Base-by-base conservation (phyloP, 1,284 basidiomycete genomes). In the Ceratobasidium sp. region DNA sequence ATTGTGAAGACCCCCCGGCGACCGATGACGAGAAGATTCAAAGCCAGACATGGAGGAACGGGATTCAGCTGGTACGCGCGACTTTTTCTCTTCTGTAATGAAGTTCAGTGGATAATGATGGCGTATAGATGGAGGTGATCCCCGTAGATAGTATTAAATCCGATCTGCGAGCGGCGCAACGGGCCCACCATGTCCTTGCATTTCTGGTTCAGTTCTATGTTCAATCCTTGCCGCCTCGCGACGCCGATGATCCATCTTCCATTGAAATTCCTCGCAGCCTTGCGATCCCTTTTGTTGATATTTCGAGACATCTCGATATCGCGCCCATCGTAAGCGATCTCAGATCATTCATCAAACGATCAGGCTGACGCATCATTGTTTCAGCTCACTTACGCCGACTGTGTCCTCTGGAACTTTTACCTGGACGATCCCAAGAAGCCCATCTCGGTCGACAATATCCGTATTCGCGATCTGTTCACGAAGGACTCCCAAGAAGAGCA, bases 121-220 rank as follows among this genome's bases (percentile, higher is more conserved):
- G 82, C 21, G 30, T 6, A 34, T 74, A 74, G 72, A 81, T 83
- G 78, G 77, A 78, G 1, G 77, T 80, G 1, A 75, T 83, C 28
- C 75, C 76, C 48, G 78, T 79, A 10, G 77, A 76, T 4, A 72
- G 72, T 0, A 78, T 81, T 9, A 76, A 77, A 48, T 67, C 75
- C 3, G 78, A 80, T 8, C 75, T 80, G 6, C 81, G 80, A 0
- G 76, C 80, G 9, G 80, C 85, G 0, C 81, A 85, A 21, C 80
- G 86, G 23, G 85, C 83, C 2, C 84, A 86, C 76, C 77, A 85
- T 46, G 83, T 87, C 65, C 81, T 87, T 64, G 80, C 85, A 2
- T 87, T 85, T 79, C 81, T 88, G 28, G 79, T 82, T 1, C 86
- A 87, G 79, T 85, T 86, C 75, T 87, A 86, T 80, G 82, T 85